phyloP scores from a whole-genome alignment of 371 early-diverging fungal genomes.

The Mucor plumbeus region DNA sequence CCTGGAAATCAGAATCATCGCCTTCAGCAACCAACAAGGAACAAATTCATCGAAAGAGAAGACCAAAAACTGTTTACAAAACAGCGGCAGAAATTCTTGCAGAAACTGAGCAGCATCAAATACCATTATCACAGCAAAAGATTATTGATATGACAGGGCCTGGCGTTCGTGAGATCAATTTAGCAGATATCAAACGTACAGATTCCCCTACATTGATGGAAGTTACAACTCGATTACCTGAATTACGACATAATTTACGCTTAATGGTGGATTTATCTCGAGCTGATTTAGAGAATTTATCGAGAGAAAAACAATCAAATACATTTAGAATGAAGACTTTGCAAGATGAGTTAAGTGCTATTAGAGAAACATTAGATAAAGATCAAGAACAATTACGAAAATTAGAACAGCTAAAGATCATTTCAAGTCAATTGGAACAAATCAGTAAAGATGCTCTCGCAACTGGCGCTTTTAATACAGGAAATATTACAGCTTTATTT shows the following conservation, averaged over 20 bases:
- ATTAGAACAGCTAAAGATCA: conserved; percentile 49
- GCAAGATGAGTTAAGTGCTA: conserved; percentile 43
- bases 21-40: neutral
- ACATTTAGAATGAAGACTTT: conserved; percentile 48
- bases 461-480: conserved; percentile 48
- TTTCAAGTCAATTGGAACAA: conserved; percentile 55
- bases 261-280: conserved; percentile 75
- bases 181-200: conserved; percentile 48
- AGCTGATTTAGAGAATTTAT: conserved; percentile 69
- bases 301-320: conserved; percentile 60
- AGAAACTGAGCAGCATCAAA: conserved; percentile 30
- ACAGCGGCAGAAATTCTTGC: conserved; percentile 72
- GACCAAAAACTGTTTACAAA: conserved; percentile 67
- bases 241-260: conserved; percentile 80
- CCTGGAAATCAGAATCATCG: conserved; percentile 49
- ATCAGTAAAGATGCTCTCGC: conserved; percentile 49
- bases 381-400: conserved; percentile 42
- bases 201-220: conserved; percentile 53
- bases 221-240: conserved; percentile 66
- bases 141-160: conserved; percentile 86
- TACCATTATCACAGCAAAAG: conserved; percentile 56
- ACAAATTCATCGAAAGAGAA: conserved; percentile 29
- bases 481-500: conserved; percentile 57
- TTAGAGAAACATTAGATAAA: conserved; percentile 45
- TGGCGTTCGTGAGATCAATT: conserved; percentile 65